phyloP scores from a whole-genome alignment of 495 filamentous ascomycete genomes.

The Thermothielavioides terrestris region DNA sequence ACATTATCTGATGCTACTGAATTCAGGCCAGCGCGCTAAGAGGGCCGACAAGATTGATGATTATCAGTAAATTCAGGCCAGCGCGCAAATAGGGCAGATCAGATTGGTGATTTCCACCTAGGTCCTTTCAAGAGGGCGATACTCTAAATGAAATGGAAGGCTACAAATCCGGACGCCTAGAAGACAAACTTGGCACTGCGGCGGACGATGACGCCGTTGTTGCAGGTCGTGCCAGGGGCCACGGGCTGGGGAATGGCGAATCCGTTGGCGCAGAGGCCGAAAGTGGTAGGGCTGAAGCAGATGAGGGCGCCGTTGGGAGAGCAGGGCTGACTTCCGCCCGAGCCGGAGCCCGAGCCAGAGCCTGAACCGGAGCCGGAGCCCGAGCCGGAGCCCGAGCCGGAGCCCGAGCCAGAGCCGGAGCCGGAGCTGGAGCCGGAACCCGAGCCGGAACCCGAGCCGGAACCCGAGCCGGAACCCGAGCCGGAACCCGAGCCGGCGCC shows the following conservation, averaged over 20 bases:
- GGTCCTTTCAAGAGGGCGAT: no score
- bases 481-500: background rate
- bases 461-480: background rate
- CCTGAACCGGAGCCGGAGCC: slow-evolving; percentile 2
- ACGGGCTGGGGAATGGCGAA: slow-evolving; percentile 9
- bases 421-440: slow-evolving; percentile 1
- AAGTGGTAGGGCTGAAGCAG: slow-evolving; percentile 9
- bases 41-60: no score
- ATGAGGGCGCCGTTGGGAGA: slow-evolving; percentile 10
- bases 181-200: slow-evolving; percentile 4
- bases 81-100: no score
- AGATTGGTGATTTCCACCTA: no score
- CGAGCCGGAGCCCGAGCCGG: slow-evolving; percentile 2
- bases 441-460: slow-evolving; percentile 2
- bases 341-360: background rate
- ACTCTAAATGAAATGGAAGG: no score
- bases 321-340: slow-evolving; percentile 4
- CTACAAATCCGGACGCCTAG: no score
- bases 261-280: slow-evolving; percentile 17
- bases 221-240: slow-evolving; percentile 15
- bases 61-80: no score
- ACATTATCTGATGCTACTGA: no score
- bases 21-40: no score
- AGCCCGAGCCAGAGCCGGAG: background rate
- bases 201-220: slow-evolving; percentile 1